These are phyloP conservation scores for Candida incommunis DNA, from an alignment of 805 yeast genomes.

Conservation along the genomic window DNA sequence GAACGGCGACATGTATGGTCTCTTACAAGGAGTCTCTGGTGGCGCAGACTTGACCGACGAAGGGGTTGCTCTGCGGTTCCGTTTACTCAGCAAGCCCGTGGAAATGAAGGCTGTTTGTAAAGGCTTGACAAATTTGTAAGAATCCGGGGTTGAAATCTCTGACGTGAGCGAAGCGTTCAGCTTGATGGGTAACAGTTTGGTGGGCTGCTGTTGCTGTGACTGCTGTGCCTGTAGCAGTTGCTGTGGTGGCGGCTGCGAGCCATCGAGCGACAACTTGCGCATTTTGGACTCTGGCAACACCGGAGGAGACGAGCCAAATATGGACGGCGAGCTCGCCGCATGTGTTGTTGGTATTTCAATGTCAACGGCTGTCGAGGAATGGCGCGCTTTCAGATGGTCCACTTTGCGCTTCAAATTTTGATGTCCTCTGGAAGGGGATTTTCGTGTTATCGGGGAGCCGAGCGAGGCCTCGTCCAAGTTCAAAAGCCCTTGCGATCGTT, in stretches of 20 bases:
- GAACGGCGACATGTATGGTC: conserved; percentile 19
- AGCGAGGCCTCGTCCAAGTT: conserved; percentile 25
- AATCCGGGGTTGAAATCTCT: conserved; percentile 30
- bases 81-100: conserved; percentile 53
- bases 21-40: conserved; percentile 56
- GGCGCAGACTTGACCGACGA: conserved; percentile 23
- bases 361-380: neutral
- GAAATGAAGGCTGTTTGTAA: conserved; percentile 73
- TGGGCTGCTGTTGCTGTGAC: neutral
- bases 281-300: neutral
- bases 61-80: conserved; percentile 29
- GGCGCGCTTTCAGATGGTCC: conserved; percentile 1
- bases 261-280: conserved; percentile 1
- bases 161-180: conserved; percentile 9
- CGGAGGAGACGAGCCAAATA: neutral
- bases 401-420: conserved; percentile 5
- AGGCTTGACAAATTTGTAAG: conserved; percentile 64
- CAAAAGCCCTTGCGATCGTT: conserved; percentile 26
- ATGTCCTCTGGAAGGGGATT: conserved; percentile 5
- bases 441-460: conserved; percentile 11
- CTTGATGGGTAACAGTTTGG: conserved; percentile 3
- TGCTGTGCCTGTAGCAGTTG: conserved; percentile 4
- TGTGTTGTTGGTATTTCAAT: neutral
- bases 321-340: neutral
- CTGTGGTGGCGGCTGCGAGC: conserved; percentile 6